Percentiles rank a stretch among this genome's conserved stretches.
Conservation (phyloP, 371 early-diverging fungal genomes). For the Cokeromyces recurvatus region DNA sequence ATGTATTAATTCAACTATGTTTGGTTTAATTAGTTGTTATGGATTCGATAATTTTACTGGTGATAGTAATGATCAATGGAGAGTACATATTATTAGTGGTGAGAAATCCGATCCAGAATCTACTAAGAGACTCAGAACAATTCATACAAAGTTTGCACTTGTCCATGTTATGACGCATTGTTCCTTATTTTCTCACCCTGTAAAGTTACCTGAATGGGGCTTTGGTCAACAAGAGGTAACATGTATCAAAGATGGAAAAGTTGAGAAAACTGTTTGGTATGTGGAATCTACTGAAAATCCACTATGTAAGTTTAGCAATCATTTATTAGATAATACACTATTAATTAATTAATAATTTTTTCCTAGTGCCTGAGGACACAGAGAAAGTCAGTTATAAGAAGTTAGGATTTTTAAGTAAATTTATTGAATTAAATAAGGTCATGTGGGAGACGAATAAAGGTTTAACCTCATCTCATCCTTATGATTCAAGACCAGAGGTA, state of each 20-base stretch:
- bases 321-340: not conserved
- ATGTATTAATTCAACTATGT: too few species aligned
- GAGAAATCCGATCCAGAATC: constrained; percentile 55
- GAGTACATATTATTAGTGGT: constrained; percentile 65
- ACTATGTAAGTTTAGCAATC: constrained; percentile 31
- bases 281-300: constrained; percentile 52
- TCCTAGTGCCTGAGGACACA: constrained; percentile 37
- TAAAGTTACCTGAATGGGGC: constrained; percentile 95
- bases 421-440: constrained; percentile 77
- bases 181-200: constrained; percentile 76
- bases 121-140: constrained; percentile 51
- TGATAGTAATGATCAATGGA: constrained; percentile 67
- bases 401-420: constrained; percentile 79
- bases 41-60: constrained; percentile 45
- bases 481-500: constrained; percentile 77
- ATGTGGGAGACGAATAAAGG: constrained; percentile 92
- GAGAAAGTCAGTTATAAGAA: constrained; percentile 49
- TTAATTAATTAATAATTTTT: not conserved
- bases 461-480: constrained; percentile 90
- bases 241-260: constrained; percentile 67
- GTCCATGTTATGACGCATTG: constrained; percentile 72
- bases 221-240: constrained; percentile 95
- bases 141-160: constrained; percentile 71
- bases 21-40: too few species aligned
- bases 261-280: constrained; percentile 66